Base-by-base conservation (phyloP, 2,329 filamentous ascomycete species). In the Colletotrichum sidae region DNA sequence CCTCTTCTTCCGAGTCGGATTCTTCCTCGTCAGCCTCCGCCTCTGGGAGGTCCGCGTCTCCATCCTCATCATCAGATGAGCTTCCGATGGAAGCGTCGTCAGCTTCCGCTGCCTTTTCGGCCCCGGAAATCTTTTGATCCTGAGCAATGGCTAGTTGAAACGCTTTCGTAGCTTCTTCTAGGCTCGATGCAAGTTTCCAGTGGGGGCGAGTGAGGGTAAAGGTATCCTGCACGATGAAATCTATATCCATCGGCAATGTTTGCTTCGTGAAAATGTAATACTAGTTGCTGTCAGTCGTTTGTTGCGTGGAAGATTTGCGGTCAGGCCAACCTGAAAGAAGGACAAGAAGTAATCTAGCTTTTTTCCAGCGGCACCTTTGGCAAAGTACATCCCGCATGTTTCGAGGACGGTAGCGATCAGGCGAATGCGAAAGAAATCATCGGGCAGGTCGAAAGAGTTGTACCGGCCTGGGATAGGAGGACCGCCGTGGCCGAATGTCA, bases 331-430 rank as follows among this genome's bases (percentile, higher is more conserved):
- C 83, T 97, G 94, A 72, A 99, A 93, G 79, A 98, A 98, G 0
- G 92, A 95, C 67, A 99, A 83, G 78, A 98, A 99, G 77, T 97
- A 98, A 74, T 99, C 96, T 9, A 99, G 86, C 79, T 98, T 99
- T 83, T 98, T 98, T 77, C 94, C 96, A 2, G 94, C 92, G 47
- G 91, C 89, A 8, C 96, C 96, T 72, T 95, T 91, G 77, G 96
- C 96, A 72, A 97, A 99, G 80, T 95, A 99, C 77, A 96, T 91
- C 59, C 96, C 96, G 70, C 95, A 98, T 1, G 94, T 97, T 78
- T 99, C 96, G 5, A 99, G 85, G 53, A 99, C 84, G 12, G 91
- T 96, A 69, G 94, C 92, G 37, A 96, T 90, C 41, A 99, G 84
- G 10, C 96, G 93, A 73, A 98, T 94, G 56, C 96, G 92, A 79